Conservation (phyloP, 768 basidiomycete species). For the Mycena belliarum region DNA sequence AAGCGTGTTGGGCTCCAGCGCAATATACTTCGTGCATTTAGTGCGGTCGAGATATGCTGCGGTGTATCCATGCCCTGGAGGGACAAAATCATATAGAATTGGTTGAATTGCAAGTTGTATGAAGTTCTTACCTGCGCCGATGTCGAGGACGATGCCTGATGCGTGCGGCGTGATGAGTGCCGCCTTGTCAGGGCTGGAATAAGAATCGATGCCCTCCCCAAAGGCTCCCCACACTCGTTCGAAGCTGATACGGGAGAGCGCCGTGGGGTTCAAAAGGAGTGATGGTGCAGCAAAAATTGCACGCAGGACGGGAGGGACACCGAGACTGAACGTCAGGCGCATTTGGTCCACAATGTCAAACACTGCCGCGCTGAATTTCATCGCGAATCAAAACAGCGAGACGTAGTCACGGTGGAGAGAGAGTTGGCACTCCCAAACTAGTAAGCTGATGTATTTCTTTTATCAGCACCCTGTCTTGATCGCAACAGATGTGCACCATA, state of each 20-base stretch:
- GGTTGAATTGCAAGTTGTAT: neutral
- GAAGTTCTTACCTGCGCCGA: conserved; percentile 57
- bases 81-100: neutral
- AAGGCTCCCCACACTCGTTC: conserved; percentile 54
- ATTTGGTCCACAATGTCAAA: conserved; percentile 29
- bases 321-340: conserved; percentile 39
- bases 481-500: neutral
- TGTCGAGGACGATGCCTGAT: conserved; percentile 61
- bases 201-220: conserved; percentile 47
- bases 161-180: conserved; percentile 55
- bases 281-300: conserved; percentile 33
- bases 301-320: conserved; percentile 39
- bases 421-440: neutral
- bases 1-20: conserved; percentile 65
- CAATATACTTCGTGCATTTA: conserved; percentile 64
- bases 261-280: conserved; percentile 44
- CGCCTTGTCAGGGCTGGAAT: conserved; percentile 39
- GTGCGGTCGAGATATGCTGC: conserved; percentile 57
- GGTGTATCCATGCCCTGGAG: conserved; percentile 62
- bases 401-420: neutral
- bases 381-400: neutral
- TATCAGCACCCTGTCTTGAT: neutral
- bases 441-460: neutral
- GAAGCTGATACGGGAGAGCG: conserved; percentile 58
- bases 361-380: neutral